These are phyloP conservation scores for Eucalyptus rudis DNA, from an alignment of 345 rosid genomes.

Conservation along the genomic window DNA sequence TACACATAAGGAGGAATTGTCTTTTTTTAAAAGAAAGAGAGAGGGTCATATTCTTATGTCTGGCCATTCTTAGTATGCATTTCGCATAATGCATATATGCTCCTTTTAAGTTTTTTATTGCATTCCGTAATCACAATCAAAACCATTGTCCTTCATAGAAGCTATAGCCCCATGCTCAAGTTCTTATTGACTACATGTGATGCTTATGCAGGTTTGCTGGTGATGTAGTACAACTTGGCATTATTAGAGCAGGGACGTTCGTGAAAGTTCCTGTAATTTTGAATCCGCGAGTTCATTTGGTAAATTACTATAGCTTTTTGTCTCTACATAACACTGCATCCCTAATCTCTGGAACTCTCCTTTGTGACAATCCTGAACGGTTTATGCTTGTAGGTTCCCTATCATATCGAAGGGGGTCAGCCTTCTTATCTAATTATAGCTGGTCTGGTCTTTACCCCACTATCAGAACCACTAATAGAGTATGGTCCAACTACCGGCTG, in stretches of 20 bases:
- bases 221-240: constrained; percentile 74
- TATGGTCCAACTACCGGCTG: constrained; percentile 15
- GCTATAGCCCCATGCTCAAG: neutral
- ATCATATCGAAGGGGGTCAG: constrained; percentile 78
- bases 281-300: constrained; percentile 90
- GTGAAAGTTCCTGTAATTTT: constrained; percentile 57
- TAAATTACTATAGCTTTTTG: constrained; percentile 6
- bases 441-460: constrained; percentile 97
- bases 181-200: neutral
- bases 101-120: neutral
- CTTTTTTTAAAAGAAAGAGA: neutral
- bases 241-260: constrained; percentile 54
- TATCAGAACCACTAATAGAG: constrained; percentile 96
- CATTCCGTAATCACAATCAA: neutral
- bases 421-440: constrained; percentile 90
- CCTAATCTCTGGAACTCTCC: neutral
- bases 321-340: neutral
- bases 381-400: constrained; percentile 58
- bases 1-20: neutral
- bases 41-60: neutral
- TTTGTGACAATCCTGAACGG: neutral
- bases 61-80: neutral
- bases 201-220: constrained; percentile 68
- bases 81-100: neutral
- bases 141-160: neutral